phyloP scores from a whole-genome alignment of 192 early-diverging fungal genomes.

The Entomortierella beljakovae region DNA sequence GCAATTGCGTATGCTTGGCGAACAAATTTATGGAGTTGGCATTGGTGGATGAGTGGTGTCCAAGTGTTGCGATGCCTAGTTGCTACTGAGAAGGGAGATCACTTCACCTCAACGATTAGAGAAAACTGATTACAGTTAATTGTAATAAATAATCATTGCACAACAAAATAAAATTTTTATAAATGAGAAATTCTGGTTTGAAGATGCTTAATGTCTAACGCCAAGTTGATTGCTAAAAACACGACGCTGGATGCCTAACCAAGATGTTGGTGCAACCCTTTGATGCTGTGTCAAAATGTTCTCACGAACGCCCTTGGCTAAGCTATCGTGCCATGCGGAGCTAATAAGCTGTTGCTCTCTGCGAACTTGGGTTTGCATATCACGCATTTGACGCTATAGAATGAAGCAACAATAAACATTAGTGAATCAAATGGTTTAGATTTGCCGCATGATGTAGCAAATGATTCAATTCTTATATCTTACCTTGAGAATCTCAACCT shows the following conservation, averaged over 20 bases:
- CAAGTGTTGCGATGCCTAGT: not conserved
- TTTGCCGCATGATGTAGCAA: not conserved
- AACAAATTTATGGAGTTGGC: conserved; percentile 28
- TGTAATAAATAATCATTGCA: not conserved
- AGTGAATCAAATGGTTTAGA: conserved; percentile 2
- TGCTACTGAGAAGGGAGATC: not conserved
- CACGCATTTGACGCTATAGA: conserved; percentile 74
- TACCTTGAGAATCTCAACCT: conserved; percentile 53
- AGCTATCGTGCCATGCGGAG: conserved; percentile 82
- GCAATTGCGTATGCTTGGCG: conserved; percentile 36
- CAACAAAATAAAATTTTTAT: conserved; percentile 5
- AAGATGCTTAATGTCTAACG: conserved; percentile 15
- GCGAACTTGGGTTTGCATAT: conserved; percentile 75
- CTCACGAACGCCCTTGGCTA: conserved; percentile 61
- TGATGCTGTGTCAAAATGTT: conserved; percentile 56
- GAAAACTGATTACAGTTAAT: too few relatives aligned
- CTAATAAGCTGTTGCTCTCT: conserved; percentile 86
- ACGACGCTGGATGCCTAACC: conserved; percentile 56
- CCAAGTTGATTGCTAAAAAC: conserved; percentile 46
- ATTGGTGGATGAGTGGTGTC: conserved; percentile 17
- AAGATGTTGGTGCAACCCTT: conserved; percentile 42
- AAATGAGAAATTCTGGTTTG: not conserved
- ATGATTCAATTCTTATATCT: not conserved
- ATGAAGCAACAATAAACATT: conserved; percentile 46
- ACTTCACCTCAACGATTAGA: too few relatives aligned